Evolutionary conservation across 306 rosid species (phyloP), one percentile per base, ranked within the genome.

Genomic region (Prunus armeniaca): DNA sequence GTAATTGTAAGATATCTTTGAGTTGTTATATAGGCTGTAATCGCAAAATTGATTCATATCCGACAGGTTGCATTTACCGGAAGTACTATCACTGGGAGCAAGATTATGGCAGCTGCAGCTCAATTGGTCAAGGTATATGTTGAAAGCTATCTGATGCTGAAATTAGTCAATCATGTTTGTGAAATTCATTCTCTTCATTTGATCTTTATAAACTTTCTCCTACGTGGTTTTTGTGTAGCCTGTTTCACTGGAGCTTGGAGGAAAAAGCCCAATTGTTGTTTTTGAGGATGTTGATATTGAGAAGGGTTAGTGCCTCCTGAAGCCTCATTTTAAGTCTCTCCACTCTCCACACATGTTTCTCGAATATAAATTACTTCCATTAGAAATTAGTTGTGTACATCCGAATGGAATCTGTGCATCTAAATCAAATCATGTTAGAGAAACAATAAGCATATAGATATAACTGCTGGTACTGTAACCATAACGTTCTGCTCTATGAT

Each of bases 251-350:
- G 98, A 93, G 90, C 93, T 93, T 32, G 98, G 98, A 75, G 98
- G 98, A 12, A 93, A 93, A 84, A 87, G 98, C 84, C 98, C 98
- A 1, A 76, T 93, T 80, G 66, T 93, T 78, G 80, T 93, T 82
- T 93, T 93, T 85, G 98, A 91, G 76, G 98, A 93, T 83, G 90
- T 88, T 75, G 98, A 93, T 83, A 86, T 93, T 57, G 98, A 93
- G 74, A 89, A 89, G 80, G 98, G 98, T 93, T 25, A 87, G 98
- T 87, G 65, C 80, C 73, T 67, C 65, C 5, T 13, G 13, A 49
- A 49, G 13, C 52, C 17, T 12, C 15, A 12, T 49, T 49, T 12
- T 0, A 49, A 49, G 52, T 11, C 52, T 47, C 52, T 12, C 18
- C 52, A 49, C 52, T 49, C 52, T 12, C 52, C 52, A 49, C 13